Conservation (phyloP, 495 filamentous ascomycete species). For the Xylaria venustula region DNA sequence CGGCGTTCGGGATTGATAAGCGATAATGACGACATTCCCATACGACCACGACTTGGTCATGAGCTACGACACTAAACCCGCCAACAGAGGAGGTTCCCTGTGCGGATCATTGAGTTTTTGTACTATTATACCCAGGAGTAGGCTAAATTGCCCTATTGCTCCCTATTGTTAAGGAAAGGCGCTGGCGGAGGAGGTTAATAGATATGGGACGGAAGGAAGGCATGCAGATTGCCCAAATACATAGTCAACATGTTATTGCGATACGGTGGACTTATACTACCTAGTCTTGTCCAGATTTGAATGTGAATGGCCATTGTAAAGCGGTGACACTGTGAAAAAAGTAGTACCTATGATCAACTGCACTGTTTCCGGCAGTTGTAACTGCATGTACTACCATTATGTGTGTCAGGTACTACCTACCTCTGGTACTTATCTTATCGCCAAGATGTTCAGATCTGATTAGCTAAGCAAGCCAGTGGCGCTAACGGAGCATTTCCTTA, state of each 20-base stretch:
- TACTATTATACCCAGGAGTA: conserved; percentile 11
- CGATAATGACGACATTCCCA: conserved; percentile 21
- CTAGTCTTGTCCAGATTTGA: background rate
- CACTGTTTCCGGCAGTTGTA: no score
- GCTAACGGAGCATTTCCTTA: conserved; percentile 10
- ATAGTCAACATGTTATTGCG: conserved; percentile 19
- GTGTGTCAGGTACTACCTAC: no score
- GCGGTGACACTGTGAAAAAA: no score
- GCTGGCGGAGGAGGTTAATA: background rate
- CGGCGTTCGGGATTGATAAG: conserved; percentile 40
- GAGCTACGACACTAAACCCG: conserved; percentile 29
- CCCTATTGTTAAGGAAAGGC: background rate
- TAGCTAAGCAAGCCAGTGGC: conserved; percentile 10
- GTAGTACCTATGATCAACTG: no score
- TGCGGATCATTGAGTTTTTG: conserved; percentile 11
- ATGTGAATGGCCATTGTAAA: no score
- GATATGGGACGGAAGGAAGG: no score
- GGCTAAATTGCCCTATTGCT: background rate
- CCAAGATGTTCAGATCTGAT: background rate
- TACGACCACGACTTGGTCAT: conserved; percentile 27
- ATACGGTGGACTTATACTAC: conserved; percentile 5
- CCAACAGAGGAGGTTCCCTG: conserved; percentile 11
- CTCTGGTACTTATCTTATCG: conserved; percentile 14
- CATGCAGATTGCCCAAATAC: no score
- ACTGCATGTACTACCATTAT: no score